Conservation (phyloP, 163 green algal genomes). For the Scenedesmus sp. region DNA sequence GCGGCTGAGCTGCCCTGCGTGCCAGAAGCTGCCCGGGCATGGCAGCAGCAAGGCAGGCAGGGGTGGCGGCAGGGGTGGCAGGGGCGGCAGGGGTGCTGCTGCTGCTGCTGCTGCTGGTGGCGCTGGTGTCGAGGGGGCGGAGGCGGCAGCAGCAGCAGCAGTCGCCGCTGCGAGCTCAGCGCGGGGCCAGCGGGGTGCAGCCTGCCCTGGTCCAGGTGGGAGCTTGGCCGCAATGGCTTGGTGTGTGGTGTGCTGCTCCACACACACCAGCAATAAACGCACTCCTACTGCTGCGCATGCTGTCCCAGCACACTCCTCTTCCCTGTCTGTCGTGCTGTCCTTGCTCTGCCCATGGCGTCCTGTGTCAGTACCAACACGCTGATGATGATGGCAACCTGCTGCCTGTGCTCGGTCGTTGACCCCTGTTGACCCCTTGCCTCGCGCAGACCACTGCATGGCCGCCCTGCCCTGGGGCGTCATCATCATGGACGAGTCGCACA, state of each 20-base stretch:
- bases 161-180: not conserved
- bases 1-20: slow-evolving; percentile 82
- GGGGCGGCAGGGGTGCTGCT: slow-evolving; percentile 28
- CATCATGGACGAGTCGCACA: slow-evolving; percentile 90
- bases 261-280: no score
- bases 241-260: not conserved
- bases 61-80: not conserved
- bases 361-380: no score
- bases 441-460: slow-evolving; percentile 80
- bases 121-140: not conserved
- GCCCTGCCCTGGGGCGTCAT: slow-evolving; percentile 86
- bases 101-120: not conserved
- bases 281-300: no score
- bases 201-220: slow-evolving; percentile 37
- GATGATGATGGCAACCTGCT: no score
- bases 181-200: not conserved
- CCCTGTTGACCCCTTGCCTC: no score
- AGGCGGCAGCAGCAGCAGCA: slow-evolving; percentile 1
- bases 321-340: no score
- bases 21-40: slow-evolving; percentile 53
- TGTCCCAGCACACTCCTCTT: no score
- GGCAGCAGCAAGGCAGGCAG: not conserved
- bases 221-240: not conserved
- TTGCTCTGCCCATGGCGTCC: no score
- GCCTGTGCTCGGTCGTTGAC: no score